Evolutionary conservation across 768 basidiomycete genomes (phyloP), one percentile per base, ranked within the genome.

Genomic region (Chalciporus chontae): DNA sequence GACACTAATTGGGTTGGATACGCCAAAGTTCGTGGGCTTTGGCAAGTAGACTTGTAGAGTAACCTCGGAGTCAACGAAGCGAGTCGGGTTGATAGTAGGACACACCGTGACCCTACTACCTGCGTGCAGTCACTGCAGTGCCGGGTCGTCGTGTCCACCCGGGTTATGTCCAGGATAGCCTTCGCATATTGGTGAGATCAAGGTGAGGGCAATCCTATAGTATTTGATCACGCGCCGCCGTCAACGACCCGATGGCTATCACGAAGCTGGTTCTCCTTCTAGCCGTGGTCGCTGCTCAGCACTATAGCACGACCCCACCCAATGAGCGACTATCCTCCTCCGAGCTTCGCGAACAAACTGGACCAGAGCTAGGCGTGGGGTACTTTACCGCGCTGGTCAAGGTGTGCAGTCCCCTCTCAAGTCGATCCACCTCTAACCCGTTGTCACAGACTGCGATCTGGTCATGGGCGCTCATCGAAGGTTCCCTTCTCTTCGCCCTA

Each of bases 281-380:
- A 27, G 29, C 15, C 8, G 14, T 17, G 2, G 6, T 29, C 13
- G 26, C 23, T 19, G 50, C 48, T 8, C 50, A 48, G 7, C 24
- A 38, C 0, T 44, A 47, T 36, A 44, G 38, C 3, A 4, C 10
- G 3, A 63, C 62, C 0, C 13, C 62, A 1, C 62, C 62, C 26
- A 54, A 61, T n/a, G 39, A 10, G 6, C 48, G 48, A 11, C 62
- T 58, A 14, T 41, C 53, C 17, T 9, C 41, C 8, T 37, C 45
- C 7, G 41, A 62, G 8, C 43, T 58, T 0, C 56, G 51, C 9
- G 40, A 62, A 53, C 56, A 45, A 34, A 18, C 19, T 5, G 48
- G 48, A 14, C 8, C 3, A 17, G 60, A 62, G 18, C 24, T 5
- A 6, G n/a, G n/a, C 1, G 0, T 48, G 1, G 23, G 43, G 3